Conservation (phyloP, 2,329 filamentous ascomycete species). For the Lachnellula subtilissima region DNA sequence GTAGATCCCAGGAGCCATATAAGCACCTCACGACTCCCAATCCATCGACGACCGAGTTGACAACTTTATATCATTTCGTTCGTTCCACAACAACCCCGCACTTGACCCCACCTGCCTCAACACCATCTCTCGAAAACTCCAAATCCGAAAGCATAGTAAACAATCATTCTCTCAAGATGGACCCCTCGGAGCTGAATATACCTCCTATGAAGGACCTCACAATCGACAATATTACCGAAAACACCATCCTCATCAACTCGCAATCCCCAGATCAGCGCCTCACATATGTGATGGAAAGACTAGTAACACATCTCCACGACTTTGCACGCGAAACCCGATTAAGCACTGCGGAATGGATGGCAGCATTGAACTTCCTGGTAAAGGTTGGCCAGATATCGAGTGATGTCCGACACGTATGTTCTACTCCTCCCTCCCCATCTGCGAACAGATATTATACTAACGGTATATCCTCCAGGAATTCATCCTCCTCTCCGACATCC, state of each 20-base stretch:
- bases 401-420: constrained; percentile 64
- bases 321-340: constrained; percentile 75
- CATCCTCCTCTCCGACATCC: constrained; percentile 75
- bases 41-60: not conserved
- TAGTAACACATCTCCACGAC: constrained; percentile 75
- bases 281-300: constrained; percentile 66
- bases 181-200: constrained; percentile 11
- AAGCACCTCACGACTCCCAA: no score
- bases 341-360: constrained; percentile 74
- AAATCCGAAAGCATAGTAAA: not conserved
- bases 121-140: not conserved
- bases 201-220: constrained; percentile 65
- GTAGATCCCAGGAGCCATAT: not conserved
- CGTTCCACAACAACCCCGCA: not conserved
- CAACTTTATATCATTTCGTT: not conserved
- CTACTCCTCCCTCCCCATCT: not conserved
- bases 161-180: constrained; percentile 14
- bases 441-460: not conserved
- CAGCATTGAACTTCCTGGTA: constrained; percentile 66
- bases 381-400: constrained; percentile 67
- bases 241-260: constrained; percentile 70
- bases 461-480: constrained; percentile 53
- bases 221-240: constrained; percentile 75
- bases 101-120: not conserved
- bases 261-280: constrained; percentile 60